Conservation (phyloP, 2,329 filamentous ascomycete genomes). For the Aspergillus aculeatus region DNA sequence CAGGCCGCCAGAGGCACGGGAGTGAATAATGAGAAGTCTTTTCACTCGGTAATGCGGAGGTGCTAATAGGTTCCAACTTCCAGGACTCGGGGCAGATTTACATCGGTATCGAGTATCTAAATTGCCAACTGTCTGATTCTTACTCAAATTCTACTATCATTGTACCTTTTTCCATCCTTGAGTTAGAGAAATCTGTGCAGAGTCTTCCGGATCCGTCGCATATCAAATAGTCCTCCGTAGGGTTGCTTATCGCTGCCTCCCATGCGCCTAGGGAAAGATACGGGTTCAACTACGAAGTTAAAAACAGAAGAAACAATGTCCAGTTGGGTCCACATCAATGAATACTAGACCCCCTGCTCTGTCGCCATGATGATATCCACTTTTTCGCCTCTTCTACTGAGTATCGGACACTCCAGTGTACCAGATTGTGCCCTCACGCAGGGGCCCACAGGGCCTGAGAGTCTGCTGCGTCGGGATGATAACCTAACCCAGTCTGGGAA, state of each 20-base stretch:
- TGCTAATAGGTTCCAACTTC: background rate
- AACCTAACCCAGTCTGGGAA: background rate
- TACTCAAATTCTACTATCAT: too few species aligned
- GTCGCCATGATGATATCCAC: background rate
- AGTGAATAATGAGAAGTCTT: conserved; percentile 7
- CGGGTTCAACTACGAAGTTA: background rate
- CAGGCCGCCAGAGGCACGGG: background rate
- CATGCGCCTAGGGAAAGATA: background rate
- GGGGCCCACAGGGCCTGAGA: background rate
- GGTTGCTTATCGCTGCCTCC: background rate
- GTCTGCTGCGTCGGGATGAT: background rate
- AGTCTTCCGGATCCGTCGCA: too few species aligned
- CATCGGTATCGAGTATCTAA: background rate
- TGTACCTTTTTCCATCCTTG: too few species aligned
- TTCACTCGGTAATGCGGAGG: conserved; percentile 1
- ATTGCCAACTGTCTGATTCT: background rate
- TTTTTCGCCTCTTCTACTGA: background rate
- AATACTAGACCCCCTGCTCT: background rate
- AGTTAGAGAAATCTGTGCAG: too few species aligned
- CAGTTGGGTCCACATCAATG: background rate
- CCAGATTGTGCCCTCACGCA: background rate
- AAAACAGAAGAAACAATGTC: background rate
- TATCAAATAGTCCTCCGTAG: too few species aligned
- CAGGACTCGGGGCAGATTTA: background rate
- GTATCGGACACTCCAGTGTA: background rate